These are phyloP conservation scores for Naganishia sp. DNA, from an alignment of 1,284 basidiomycete genomes.

Conservation along the genomic window DNA sequence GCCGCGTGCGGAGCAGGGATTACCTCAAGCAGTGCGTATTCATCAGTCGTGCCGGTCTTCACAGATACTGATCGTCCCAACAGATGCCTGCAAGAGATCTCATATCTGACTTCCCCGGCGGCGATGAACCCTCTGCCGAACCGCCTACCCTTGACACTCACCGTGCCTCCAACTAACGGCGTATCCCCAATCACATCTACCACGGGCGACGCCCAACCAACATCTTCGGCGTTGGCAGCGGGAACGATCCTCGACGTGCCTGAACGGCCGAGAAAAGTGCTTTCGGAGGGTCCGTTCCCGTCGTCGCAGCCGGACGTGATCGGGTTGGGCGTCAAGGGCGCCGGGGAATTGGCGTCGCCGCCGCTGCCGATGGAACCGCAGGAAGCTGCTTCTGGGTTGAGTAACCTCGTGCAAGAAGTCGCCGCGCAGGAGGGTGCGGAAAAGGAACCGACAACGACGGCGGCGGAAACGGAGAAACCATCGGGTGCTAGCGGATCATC, in stretches of 20 bases:
- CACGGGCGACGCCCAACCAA: conserved; percentile 15
- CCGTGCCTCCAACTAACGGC: conserved; percentile 23
- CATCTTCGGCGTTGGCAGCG: conserved; percentile 36
- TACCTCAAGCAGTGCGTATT: conserved; percentile 88
- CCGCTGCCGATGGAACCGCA: conserved; percentile 18
- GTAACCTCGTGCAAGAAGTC: conserved; percentile 25
- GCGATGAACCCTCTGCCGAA: conserved; percentile 95
- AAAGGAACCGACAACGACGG: neutral
- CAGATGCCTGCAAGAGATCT: conserved; percentile 95
- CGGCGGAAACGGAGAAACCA: neutral
- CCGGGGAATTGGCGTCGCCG: conserved; percentile 9
- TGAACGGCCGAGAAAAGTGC: conserved; percentile 46
- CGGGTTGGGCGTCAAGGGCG: conserved; percentile 36
- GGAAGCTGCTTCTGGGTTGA: conserved; percentile 8
- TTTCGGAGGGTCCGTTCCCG: conserved; percentile 43
- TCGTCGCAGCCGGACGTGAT: conserved; percentile 30
- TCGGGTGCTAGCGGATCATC: neutral
- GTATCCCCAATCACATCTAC: neutral
- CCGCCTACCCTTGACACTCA: conserved; percentile 59
- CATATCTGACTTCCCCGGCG: conserved; percentile 92
- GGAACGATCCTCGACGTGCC: conserved; percentile 26
- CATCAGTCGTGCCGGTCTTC: neutral
- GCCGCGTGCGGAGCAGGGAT: conserved; percentile 88
- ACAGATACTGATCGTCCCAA: conserved; percentile 23
- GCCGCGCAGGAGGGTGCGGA: conserved; percentile 16